Base-by-base conservation (phyloP, 768 basidiomycete genomes). In the Coprinopsis cinerea region DNA sequence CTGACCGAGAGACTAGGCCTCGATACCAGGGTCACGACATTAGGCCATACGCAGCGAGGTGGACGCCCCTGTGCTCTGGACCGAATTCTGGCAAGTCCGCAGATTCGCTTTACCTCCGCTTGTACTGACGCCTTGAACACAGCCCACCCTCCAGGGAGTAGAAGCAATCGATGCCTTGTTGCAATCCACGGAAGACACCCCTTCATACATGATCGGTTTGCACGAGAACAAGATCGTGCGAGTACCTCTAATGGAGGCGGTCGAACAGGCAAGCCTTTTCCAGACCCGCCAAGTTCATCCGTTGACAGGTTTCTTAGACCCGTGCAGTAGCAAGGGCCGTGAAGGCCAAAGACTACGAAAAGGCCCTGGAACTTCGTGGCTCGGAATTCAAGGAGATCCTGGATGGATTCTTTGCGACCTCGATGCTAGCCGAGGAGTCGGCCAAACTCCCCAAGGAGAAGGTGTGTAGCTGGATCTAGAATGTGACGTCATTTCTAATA, bases 191-290 rank as follows among this genome's bases (percentile, higher is more conserved):
- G 92, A 94, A 3, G 81, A 87, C 17, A 92, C 88, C 0, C 95
- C 95, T 3, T 95, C 92, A 0, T 97, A 94, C 63, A 95, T 99
- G 87, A 98, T 99, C 60, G 94, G 96, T 20, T 76, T 96, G 32
- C 79, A 81, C 55, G 94, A 97, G 70, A 97, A 96, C 72, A 95
- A 95, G 71, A 90, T 99, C 57, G 92, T 78, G 6, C 81, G 92
- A 23, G 85, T 94, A 7, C 92, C 92, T 13, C 71, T 99, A 37
- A 78, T 96, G 75, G 89, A 98, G 52, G 95, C 96, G 46, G 96
- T 99, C 15, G 79, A 81, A 37, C 83, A 85, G 84, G 92, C 90
- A 58, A 28, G 60, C 41, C 23, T 15, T 10, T 44, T 40, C 20
- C 23, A 9, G 20, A 27, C 26, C 24, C 27, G 13, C 3, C 7